Conservation (phyloP, 2,329 filamentous ascomycete genomes). For the Rhynchosporium agropyri region DNA sequence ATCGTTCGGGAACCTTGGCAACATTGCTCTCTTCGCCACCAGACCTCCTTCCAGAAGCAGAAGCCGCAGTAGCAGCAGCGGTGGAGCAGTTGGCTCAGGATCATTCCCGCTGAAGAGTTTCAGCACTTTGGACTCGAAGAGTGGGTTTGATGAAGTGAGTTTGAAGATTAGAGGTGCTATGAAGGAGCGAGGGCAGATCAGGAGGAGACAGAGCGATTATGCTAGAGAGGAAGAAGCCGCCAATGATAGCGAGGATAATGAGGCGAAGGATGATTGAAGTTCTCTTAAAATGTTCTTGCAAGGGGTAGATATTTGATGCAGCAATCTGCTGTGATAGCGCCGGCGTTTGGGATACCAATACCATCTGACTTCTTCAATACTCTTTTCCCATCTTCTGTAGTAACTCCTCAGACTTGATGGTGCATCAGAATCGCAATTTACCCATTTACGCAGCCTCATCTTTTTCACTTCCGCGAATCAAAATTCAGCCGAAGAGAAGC, state of each 20-base stretch:
- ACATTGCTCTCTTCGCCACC: conserved; percentile 87
- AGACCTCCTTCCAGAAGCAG: conserved; percentile 79
- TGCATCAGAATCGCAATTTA: too few relatives aligned
- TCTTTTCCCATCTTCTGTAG: not conserved
- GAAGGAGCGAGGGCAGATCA: conserved; percentile 70
- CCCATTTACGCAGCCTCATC: too few relatives aligned
- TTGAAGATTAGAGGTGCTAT: conserved; percentile 84
- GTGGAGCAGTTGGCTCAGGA: conserved; percentile 61
- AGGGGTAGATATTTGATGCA: not conserved
- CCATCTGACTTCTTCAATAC: conserved; percentile 19
- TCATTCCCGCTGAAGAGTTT: conserved; percentile 71
- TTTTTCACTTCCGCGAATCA: too few relatives aligned
- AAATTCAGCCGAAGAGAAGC: too few relatives aligned
- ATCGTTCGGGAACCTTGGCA: conserved; percentile 87
- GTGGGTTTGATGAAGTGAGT: conserved; percentile 79
- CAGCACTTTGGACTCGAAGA: conserved; percentile 67
- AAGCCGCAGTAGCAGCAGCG: conserved; percentile 69
- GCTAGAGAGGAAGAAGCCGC: conserved; percentile 49
- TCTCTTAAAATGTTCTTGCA: not conserved
- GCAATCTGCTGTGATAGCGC: conserved; percentile 21
- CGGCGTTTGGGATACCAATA: conserved; percentile 26
- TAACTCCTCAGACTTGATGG: not conserved
- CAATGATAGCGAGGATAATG: conserved; percentile 40
- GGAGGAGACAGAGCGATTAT: conserved; percentile 45
- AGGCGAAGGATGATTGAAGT: conserved; percentile 35